These are phyloP conservation scores for Penicillium sp. DNA, from an alignment of 2,329 filamentous ascomycete species.

Conservation along the genomic window DNA sequence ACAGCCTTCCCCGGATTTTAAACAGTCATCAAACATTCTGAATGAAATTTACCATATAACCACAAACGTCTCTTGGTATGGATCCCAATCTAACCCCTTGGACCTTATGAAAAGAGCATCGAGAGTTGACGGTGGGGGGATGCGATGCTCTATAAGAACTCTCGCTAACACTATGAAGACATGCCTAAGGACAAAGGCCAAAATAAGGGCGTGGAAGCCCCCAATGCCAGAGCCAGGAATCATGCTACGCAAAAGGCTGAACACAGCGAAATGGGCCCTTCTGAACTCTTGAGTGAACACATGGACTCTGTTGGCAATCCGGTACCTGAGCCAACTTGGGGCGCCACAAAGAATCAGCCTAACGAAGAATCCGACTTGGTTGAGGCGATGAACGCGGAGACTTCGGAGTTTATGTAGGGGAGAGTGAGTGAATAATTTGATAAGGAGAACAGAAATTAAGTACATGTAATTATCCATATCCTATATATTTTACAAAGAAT, in stretches of 20 bases:
- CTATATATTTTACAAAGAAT: neutral
- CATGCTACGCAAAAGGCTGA: conserved; percentile 4
- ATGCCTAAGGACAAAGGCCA: neutral
- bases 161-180: neutral
- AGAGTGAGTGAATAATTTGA: no score
- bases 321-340: conserved; percentile 23
- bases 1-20: neutral
- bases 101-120: neutral
- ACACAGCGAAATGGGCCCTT: conserved; percentile 19
- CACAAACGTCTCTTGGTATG: neutral
- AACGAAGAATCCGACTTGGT: conserved; percentile 22
- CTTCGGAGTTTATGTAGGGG: conserved; percentile 18
- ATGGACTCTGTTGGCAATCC: conserved; percentile 29
- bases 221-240: neutral
- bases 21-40: neutral
- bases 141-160: neutral
- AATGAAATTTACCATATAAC: conserved; percentile 6
- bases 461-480: neutral
- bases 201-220: neutral
- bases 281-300: conserved; percentile 24
- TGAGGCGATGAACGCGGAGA: conserved; percentile 26
- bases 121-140: neutral
- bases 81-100: neutral
- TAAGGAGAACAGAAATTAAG: neutral
- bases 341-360: conserved; percentile 12